A percentile compares a stretch with the other conserved stretches of the same genome.
Conservation (phyloP, 305 asterid species). For the Caryopteris hybrid region DNA sequence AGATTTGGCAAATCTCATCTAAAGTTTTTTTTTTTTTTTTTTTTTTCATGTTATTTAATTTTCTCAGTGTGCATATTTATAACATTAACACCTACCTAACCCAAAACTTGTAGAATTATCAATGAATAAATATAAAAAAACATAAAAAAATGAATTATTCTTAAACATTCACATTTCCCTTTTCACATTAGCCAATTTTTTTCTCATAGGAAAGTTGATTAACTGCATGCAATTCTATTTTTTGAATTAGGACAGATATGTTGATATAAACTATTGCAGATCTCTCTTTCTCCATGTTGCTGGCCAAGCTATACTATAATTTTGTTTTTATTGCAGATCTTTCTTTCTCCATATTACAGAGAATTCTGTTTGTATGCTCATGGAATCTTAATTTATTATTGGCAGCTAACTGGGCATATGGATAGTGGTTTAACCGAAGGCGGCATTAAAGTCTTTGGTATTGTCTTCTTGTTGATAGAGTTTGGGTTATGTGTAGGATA, state of each 20-base stretch:
- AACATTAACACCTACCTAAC: not conserved
- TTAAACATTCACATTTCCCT: too few relatives aligned
- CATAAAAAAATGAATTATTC: too few relatives aligned
- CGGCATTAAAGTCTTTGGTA: too few relatives aligned
- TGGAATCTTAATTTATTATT: too few relatives aligned
- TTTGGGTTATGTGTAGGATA: too few relatives aligned
- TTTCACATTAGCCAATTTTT: too few relatives aligned
- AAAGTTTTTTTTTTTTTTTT: not conserved
- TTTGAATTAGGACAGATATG: not conserved
- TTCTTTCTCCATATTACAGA: too few relatives aligned
- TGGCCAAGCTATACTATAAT: not conserved
- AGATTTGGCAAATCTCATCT: not conserved
- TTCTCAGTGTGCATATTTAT: not conserved
- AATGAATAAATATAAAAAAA: not conserved
- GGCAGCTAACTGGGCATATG: too few relatives aligned
- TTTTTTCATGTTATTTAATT: not conserved
- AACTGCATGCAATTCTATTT: not conserved
- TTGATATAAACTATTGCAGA: not conserved
- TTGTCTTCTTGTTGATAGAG: too few relatives aligned
- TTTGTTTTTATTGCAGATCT: not conserved
- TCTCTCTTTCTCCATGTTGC: conserved; percentile 1
- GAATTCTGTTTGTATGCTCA: conserved; percentile 23
- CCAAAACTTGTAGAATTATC: not conserved
- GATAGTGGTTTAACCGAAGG: too few relatives aligned
- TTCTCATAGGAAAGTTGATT: not conserved